Evolutionary conservation across 257 asterid species (phyloP).

Genomic region (Nicotiana attenuata): DNA sequence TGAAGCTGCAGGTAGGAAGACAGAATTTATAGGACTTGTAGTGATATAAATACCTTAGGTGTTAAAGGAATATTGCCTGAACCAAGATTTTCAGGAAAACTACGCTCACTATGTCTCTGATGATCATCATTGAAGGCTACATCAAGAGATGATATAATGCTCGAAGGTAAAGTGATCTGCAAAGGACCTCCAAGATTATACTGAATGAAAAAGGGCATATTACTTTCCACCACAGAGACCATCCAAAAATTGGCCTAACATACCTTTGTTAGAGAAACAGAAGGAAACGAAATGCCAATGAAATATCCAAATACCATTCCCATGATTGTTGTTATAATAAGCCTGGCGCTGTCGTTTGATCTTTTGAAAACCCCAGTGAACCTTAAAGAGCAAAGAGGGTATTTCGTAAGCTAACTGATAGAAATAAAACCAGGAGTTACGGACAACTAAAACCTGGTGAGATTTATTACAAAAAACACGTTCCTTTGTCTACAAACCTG

Average conservation of each 20-base stretch:
- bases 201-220: slow-evolving; percentile 3
- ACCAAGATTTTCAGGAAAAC: slow-evolving; percentile 93
- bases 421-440: slow-evolving; percentile 7
- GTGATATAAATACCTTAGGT: slow-evolving; percentile 63
- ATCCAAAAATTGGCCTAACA: slow-evolving; percentile 7
- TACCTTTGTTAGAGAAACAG: slow-evolving; percentile 79
- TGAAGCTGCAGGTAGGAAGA: background rate
- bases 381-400: slow-evolving; percentile 2
- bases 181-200: slow-evolving; percentile 7
- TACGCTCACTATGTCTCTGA: slow-evolving; percentile 38
- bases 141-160: slow-evolving; percentile 62
- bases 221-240: slow-evolving; percentile 4
- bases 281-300: slow-evolving; percentile 91
- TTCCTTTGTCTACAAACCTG: slow-evolving; percentile 38
- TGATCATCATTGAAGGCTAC: slow-evolving; percentile 46
- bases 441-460: background rate
- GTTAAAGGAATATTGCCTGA: slow-evolving; percentile 75
- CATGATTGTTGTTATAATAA: slow-evolving; percentile 68
- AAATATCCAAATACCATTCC: slow-evolving; percentile 94
- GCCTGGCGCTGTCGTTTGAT: slow-evolving; percentile 69
- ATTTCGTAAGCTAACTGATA: slow-evolving; percentile 20
- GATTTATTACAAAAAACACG: background rate
- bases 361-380: slow-evolving; percentile 69
- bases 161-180: slow-evolving; percentile 87
- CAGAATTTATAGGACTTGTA: slow-evolving; percentile 19